Percentiles rank a stretch among this genome's conserved stretches.
Conservation (phyloP, 495 filamentous ascomycete species). For the Podospora tetraspora region DNA sequence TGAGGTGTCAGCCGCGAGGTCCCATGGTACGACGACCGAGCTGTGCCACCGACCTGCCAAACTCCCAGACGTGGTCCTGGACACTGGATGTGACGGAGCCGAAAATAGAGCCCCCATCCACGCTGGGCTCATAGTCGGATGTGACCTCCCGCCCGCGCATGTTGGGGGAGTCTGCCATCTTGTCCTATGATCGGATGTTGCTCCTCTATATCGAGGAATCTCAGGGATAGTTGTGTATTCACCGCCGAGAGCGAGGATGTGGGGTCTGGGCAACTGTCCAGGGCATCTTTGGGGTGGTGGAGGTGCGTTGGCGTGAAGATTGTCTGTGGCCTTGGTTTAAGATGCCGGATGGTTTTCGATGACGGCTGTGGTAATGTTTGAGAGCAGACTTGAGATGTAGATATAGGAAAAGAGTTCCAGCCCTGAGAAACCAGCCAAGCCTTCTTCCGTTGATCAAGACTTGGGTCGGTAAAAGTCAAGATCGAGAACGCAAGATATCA, state of each 20-base stretch:
- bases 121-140: conserved; percentile 32
- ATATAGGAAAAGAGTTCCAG: not conserved
- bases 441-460: not conserved
- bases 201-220: not conserved
- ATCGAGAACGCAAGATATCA: not conserved
- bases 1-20: not conserved
- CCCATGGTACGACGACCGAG: not conserved
- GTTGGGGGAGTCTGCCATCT: conserved; percentile 27
- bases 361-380: not conserved
- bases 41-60: conserved; percentile 24
- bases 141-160: conserved; percentile 23
- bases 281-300: not conserved
- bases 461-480: not conserved
- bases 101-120: conserved; percentile 21
- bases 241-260: not conserved
- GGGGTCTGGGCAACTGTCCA: not conserved
- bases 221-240: not conserved
- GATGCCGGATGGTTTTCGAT: not conserved
- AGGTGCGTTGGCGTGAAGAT: not conserved
- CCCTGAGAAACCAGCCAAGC: not conserved
- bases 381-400: not conserved
- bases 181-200: not conserved
- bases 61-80: conserved; percentile 33
- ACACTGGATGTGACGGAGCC: conserved; percentile 33
- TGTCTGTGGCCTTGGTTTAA: not conserved